Evolutionary conservation across 805 yeast genomes (phyloP).

Genomic region (Wickerhamiella spandovensis): DNA sequence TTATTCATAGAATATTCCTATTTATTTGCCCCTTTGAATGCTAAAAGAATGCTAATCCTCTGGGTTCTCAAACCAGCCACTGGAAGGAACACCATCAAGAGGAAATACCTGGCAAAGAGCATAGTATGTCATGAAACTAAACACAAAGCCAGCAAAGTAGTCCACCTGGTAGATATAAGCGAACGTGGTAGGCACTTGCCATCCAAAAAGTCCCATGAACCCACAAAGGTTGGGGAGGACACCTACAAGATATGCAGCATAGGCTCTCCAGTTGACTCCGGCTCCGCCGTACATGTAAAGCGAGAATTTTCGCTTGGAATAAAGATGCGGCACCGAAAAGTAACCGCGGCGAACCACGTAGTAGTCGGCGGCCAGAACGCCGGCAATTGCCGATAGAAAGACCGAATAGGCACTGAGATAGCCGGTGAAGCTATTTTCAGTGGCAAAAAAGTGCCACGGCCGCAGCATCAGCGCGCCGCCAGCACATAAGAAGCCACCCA

Average conservation of each 20-base stretch:
- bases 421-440: conserved; percentile 63
- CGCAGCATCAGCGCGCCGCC: conserved; percentile 53
- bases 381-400: conserved; percentile 72
- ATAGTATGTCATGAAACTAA: conserved; percentile 41
- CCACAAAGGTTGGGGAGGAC: conserved; percentile 77
- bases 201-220: conserved; percentile 64
- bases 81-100: background rate
- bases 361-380: conserved; percentile 51
- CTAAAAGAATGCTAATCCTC: background rate
- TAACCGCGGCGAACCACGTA: conserved; percentile 61
- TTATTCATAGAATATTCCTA: background rate
- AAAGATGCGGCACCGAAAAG: conserved; percentile 51
- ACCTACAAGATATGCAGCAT: conserved; percentile 65
- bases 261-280: conserved; percentile 79
- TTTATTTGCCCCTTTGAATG: background rate
- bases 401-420: conserved; percentile 72
- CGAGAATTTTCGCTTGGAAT: conserved; percentile 32
- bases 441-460: conserved; percentile 69
- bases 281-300: conserved; percentile 47
- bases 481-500: conserved; percentile 74
- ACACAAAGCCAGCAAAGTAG: conserved; percentile 58
- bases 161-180: conserved; percentile 54
- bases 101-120: conserved; percentile 7
- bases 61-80: background rate
- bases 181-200: conserved; percentile 64